These are phyloP conservation scores for Beauveria varroae DNA, from an alignment of 2,329 filamentous ascomycete genomes.

Conservation along the genomic window DNA sequence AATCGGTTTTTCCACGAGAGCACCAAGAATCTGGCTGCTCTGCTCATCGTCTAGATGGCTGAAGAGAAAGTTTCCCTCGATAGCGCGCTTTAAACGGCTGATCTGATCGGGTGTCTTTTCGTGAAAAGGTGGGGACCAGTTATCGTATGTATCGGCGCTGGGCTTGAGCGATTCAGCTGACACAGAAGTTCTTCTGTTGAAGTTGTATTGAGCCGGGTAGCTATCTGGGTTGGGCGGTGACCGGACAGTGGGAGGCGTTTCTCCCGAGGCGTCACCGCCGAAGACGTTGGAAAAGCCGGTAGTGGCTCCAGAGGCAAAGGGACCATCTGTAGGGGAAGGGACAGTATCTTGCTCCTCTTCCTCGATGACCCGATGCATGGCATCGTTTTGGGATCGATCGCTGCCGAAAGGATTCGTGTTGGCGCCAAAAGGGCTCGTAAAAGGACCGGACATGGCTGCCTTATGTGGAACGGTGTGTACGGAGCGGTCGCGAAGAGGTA, in stretches of 20 bases:
- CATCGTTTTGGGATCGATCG: slow-evolving; percentile 29
- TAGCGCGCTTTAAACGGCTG: slow-evolving; percentile 68
- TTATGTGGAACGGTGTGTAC: not conserved
- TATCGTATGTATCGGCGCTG: slow-evolving; percentile 71
- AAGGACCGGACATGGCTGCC: slow-evolving; percentile 60
- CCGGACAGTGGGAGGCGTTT: slow-evolving; percentile 39
- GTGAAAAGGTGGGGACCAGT: slow-evolving; percentile 82
- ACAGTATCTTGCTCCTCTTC: slow-evolving; percentile 75
- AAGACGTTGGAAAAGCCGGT: slow-evolving; percentile 45
- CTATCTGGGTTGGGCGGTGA: slow-evolving; percentile 52
- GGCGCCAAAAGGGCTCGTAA: slow-evolving; percentile 64
- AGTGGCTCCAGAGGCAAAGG: slow-evolving; percentile 38
- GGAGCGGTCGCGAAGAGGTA: not conserved
- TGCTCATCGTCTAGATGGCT: slow-evolving; percentile 93
- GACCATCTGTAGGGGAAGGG: slow-evolving; percentile 63
- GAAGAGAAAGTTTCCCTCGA: slow-evolving; percentile 88
- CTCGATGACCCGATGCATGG: slow-evolving; percentile 58
- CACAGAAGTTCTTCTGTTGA: slow-evolving; percentile 87
- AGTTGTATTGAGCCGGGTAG: slow-evolving; percentile 89
- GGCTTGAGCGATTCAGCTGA: slow-evolving; percentile 96
- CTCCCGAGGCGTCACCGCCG: slow-evolving; percentile 42
- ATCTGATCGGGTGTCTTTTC: slow-evolving; percentile 79
- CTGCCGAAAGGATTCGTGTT: slow-evolving; percentile 68
- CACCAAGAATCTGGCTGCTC: slow-evolving; percentile 76
- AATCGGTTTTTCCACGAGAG: slow-evolving; percentile 89